phyloP scores from a whole-genome alignment of 1,284 basidiomycete genomes.

The Phylloporus sp. region DNA sequence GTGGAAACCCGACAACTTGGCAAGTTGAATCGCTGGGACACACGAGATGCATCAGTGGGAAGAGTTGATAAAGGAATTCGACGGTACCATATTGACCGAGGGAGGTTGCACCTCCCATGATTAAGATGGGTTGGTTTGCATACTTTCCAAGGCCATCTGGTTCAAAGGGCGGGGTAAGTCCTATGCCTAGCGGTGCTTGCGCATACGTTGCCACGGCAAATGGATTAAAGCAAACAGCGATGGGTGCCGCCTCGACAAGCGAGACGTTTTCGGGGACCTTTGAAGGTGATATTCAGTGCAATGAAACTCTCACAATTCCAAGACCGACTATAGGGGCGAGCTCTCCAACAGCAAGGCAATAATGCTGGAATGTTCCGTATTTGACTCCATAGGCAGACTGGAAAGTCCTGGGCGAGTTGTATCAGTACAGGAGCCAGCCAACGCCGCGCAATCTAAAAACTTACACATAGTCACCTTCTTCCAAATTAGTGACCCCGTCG shows the following conservation, averaged over 20 bases:
- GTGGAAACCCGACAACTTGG: slow-evolving; percentile 47
- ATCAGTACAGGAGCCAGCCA: neutral
- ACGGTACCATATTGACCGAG: slow-evolving; percentile 47
- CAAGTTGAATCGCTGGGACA: slow-evolving; percentile 44
- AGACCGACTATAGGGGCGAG: slow-evolving; percentile 47
- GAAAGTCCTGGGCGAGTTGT: slow-evolving; percentile 17
- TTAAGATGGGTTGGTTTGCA: slow-evolving; percentile 42
- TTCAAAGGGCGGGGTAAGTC: slow-evolving; percentile 27
- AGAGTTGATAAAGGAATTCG: slow-evolving; percentile 18
- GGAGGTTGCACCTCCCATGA: slow-evolving; percentile 49
- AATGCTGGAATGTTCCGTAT: slow-evolving; percentile 52
- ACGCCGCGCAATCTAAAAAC: neutral
- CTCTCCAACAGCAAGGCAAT: slow-evolving; percentile 45
- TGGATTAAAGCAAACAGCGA: slow-evolving; percentile 36
- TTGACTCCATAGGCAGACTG: slow-evolving; percentile 9
- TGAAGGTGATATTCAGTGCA: neutral
- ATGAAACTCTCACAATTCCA: neutral
- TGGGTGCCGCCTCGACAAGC: slow-evolving; percentile 52
- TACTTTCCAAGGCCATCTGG: slow-evolving; percentile 40
- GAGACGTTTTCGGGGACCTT: slow-evolving; percentile 48
- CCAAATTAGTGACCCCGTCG: neutral
- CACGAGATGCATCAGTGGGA: neutral
- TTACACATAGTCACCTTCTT: slow-evolving; percentile 5
- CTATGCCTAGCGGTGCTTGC: slow-evolving; percentile 25
- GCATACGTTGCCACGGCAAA: slow-evolving; percentile 41